Evolutionary conservation across 371 early-diverging fungal species (phyloP), one percentile per base, ranked within the genome.

Genomic region (Zopfochytrium polystomum): DNA sequence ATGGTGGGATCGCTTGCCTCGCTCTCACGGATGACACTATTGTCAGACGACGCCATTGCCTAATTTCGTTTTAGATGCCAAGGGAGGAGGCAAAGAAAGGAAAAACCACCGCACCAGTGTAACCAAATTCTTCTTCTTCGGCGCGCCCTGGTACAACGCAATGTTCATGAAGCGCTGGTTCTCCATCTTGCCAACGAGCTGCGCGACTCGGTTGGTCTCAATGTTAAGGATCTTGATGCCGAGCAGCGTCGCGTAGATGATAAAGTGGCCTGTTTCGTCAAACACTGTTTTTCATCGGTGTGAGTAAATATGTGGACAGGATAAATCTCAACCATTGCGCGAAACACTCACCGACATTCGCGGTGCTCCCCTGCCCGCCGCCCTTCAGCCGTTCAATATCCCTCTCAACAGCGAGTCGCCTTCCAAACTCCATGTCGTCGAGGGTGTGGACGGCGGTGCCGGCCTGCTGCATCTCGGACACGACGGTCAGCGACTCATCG

Each of bases 361-460:
- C 80, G 31, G 76, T 83, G 26, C 65, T 66, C 6, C 83, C 74
- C 63, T 90, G 90, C 42, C 42, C 42, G n/a, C n/a, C n/a, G 0
- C 71, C 73, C 32, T 70, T 70, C 26, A 86, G 75, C 60, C 89
- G 88, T 57, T 88, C 86, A 44, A 96, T 68, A 68, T 95, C 94
- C 44, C 85, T 83, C 58, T 97, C 96, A 4, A 90, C 80, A 2
- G 95, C 95, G 46, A 95, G 63, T 50, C 98, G 80, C 58, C 95
- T 81, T 26, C 96, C 95, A 82, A 95, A 96, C 73, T 96, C 96
- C 95, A 96, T 96, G 63, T 90, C 93, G 71, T 98, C 98, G 45
- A 96, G 70, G 63, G 84, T 85, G 64, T 85, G 81, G 34, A 81
- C 67, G 4, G 86, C 80, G 20, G 89, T 89, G 3, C 90, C 90